phyloP scores from a whole-genome alignment of 2,329 filamentous ascomycete genomes.

The Penicillium sp. region DNA sequence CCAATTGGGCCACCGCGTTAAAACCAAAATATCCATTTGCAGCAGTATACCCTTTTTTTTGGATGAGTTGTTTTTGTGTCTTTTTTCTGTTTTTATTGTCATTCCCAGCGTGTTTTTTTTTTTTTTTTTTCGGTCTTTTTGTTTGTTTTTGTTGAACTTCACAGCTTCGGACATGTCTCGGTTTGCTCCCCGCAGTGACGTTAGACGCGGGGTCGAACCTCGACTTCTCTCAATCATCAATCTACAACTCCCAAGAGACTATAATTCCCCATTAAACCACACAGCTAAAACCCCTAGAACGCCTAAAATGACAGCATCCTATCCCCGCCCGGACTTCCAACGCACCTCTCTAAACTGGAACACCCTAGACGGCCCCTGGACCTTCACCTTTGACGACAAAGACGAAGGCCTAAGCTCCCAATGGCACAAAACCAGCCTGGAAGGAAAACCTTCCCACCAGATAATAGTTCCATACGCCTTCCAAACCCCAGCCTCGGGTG shows the following conservation, averaged over 20 bases:
- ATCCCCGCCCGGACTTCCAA: conserved; percentile 65
- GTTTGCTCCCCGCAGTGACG: conserved; percentile 1
- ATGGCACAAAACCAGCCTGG: conserved; percentile 53
- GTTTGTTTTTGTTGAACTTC: neutral
- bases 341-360: conserved; percentile 56
- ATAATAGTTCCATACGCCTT: conserved; percentile 66
- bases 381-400: conserved; percentile 63
- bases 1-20: conserved; percentile 88
- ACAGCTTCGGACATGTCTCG: neutral
- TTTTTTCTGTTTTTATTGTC: conserved; percentile 22
- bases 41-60: conserved; percentile 47
- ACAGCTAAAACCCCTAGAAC: neutral
- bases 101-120: conserved; percentile 14
- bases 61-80: conserved; percentile 40
- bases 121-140: conserved; percentile 13
- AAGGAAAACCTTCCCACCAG: conserved; percentile 42
- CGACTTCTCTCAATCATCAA: neutral
- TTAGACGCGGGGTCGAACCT: conserved; percentile 14
- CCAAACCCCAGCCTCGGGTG: conserved; percentile 62
- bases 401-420: conserved; percentile 53
- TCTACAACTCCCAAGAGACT: neutral
- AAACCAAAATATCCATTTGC: conserved; percentile 50
- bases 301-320: conserved; percentile 29
- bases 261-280: neutral
- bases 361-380: conserved; percentile 62